Base-by-base conservation (phyloP, 148 eudicot genomes). In the Chenopodium formosanum region DNA sequence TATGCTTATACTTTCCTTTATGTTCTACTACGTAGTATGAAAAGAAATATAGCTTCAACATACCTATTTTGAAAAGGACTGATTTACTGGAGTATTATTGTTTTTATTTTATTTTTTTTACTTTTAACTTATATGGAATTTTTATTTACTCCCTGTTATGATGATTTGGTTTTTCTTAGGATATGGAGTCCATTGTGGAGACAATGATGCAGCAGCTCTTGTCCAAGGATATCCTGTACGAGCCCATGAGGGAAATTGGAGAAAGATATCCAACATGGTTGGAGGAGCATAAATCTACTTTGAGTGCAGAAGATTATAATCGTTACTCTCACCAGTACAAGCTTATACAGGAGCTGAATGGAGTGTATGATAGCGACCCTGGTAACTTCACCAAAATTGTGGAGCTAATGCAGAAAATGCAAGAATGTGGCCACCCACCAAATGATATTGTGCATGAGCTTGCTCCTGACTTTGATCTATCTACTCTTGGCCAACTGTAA, bases 361-460 rank as follows among this genome's bases (percentile, higher is more conserved):
- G 76, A 86, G 93, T 91, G 25, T 96, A 96, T 79, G 99, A 96
- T 86, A 86, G 87, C 46, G 94, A 94, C 80, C 95, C 99, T 50
- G 81, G 82, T 40, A 96, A 96, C 90, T 96, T 96, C 85, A 89
- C 90, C 89, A 96, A 92, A 87, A 94, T 96, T 77, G 93, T 96
- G 68, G 98, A 94, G 85, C 95, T 96, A 60, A 94, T 96, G 99
- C 99, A 96, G 90, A 96, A 90, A 83, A 96, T 96, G 98, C 99
- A 96, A 87, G 99, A 96, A 81, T 96, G 99, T 82, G 99, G 99
- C 40, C 98, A 94, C 81, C 99, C 98, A 1, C 99, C 99, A 14
- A 92, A 86, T 85, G 99, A 96, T 78, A 96, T 96, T 50, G 95
- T 94, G 75, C 88, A 88, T 60, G 99, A 96, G 90, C 92, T 96